Evolutionary conservation across 106 monocot species (phyloP).

Genomic region (Allium fistulosum): DNA sequence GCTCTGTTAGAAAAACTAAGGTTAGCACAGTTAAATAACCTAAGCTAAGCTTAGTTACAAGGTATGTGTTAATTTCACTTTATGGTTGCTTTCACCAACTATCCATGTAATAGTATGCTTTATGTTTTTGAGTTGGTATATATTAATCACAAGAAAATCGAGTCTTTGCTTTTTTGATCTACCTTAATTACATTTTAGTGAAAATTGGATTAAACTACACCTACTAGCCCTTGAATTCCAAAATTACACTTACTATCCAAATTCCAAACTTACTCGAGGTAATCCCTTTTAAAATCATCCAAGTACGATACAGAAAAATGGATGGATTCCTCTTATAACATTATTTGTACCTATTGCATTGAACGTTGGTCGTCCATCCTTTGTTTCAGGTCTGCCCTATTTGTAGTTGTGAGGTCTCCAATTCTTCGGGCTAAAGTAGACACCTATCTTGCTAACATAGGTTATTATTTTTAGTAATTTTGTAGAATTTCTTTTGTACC

Average conservation of each 20-base stretch:
- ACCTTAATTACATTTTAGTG: not conserved
- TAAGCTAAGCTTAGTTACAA: too few relatives aligned
- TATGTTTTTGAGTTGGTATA: not conserved
- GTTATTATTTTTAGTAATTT: too few relatives aligned
- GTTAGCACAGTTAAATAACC: too few relatives aligned
- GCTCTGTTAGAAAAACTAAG: too few relatives aligned
- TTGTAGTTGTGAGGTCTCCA: slow-evolving; percentile 6
- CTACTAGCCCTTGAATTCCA: not conserved
- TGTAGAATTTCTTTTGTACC: too few relatives aligned
- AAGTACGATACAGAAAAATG: not conserved
- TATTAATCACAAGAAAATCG: not conserved
- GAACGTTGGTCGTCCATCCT: too few relatives aligned
- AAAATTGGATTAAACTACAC: not conserved
- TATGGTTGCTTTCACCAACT: too few relatives aligned
- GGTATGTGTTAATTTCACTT: slow-evolving; percentile 46
- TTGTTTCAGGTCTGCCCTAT: slow-evolving; percentile 12
- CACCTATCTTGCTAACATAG: too few relatives aligned
- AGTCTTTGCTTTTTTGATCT: not conserved
- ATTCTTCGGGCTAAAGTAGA: not conserved
- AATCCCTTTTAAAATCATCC: not conserved
- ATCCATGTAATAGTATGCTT: not conserved
- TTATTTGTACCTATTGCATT: not conserved
- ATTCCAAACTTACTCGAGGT: not conserved
- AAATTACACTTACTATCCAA: not conserved
- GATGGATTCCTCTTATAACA: not conserved